phyloP scores from a whole-genome alignment of 2,329 filamentous ascomycete genomes.

The Nannizzia gypsea region DNA sequence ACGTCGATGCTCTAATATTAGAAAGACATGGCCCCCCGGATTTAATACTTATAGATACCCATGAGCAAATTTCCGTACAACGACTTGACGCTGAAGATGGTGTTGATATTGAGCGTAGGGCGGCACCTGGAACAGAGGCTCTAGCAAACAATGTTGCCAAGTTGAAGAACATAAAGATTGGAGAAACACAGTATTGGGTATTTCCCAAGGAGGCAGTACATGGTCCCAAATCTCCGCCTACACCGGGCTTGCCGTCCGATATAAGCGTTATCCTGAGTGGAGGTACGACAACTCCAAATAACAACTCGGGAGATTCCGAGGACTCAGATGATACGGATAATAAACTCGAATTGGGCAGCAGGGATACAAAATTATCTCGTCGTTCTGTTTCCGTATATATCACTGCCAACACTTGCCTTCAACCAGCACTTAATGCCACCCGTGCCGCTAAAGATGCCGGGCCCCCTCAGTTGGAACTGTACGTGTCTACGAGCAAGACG shows the following conservation, averaged over 20 bases:
- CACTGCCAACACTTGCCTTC: constrained; percentile 73
- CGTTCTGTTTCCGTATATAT: constrained; percentile 53
- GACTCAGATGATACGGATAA: constrained; percentile 17
- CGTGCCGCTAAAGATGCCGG: constrained; percentile 31
- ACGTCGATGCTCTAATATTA: constrained; percentile 36
- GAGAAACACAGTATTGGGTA: constrained; percentile 51
- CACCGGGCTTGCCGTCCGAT: constrained; percentile 10
- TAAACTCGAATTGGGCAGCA: constrained; percentile 15
- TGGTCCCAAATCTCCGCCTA: constrained; percentile 30
- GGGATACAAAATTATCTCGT: constrained; percentile 16
- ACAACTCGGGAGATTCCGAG: constrained; percentile 9
- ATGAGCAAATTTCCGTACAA: constrained; percentile 7
- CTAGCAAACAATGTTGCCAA: constrained; percentile 55
- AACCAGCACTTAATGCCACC: constrained; percentile 49
- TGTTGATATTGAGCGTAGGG: constrained; percentile 48
- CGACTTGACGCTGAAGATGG: constrained; percentile 10
- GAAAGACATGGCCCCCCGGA: constrained; percentile 39
- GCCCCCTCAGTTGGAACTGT: constrained; percentile 65
- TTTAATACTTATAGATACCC: constrained; percentile 25
- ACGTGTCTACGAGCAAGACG: constrained; percentile 54
- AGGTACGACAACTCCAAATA: constrained; percentile 6
- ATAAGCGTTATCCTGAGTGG: neutral
- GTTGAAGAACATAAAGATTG: constrained; percentile 49
- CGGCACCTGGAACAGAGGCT: constrained; percentile 38
- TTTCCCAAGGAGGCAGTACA: constrained; percentile 48